These are phyloP conservation scores for Yamagishiella unicocca DNA, from an alignment of 139 green algal genomes.

Conservation along the genomic window DNA sequence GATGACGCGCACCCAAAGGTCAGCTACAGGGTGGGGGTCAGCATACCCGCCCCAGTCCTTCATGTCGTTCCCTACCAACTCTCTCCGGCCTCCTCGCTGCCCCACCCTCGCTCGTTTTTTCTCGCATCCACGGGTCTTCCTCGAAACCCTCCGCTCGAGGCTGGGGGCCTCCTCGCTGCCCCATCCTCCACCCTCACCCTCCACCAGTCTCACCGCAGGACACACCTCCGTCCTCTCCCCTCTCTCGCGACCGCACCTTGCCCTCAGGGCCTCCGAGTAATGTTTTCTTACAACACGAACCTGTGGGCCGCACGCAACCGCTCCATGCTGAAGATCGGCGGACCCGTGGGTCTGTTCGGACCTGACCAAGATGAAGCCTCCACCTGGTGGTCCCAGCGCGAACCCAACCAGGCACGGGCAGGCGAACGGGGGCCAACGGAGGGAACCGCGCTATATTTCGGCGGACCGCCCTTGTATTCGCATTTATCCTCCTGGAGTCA, in stretches of 20 bases:
- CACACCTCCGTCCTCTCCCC: neutral
- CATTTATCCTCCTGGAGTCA: no score
- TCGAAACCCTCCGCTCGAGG: no score
- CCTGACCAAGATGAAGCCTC: neutral
- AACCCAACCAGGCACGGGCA: neutral
- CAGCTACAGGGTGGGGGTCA: neutral
- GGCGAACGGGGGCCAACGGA: neutral
- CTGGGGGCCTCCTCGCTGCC: neutral
- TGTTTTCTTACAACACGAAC: slow-evolving; percentile 52
- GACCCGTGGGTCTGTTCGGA: slow-evolving; percentile 35
- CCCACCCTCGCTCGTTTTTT: no score
- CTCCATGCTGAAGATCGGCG: neutral
- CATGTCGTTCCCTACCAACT: no score
- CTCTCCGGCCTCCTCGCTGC: no score
- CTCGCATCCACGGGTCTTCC: no score
- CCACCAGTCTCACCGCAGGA: neutral
- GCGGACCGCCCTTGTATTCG: no score
- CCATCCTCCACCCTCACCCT: neutral
- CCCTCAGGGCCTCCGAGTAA: slow-evolving; percentile 31
- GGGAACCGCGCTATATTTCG: no score
- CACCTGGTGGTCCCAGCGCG: neutral
- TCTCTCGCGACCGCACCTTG: no score
- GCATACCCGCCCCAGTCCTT: no score
- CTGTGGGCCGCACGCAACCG: slow-evolving; percentile 23
- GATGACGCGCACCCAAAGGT: slow-evolving; percentile 38